phyloP scores from a whole-genome alignment of 805 yeast species.

The Candida awuae region DNA sequence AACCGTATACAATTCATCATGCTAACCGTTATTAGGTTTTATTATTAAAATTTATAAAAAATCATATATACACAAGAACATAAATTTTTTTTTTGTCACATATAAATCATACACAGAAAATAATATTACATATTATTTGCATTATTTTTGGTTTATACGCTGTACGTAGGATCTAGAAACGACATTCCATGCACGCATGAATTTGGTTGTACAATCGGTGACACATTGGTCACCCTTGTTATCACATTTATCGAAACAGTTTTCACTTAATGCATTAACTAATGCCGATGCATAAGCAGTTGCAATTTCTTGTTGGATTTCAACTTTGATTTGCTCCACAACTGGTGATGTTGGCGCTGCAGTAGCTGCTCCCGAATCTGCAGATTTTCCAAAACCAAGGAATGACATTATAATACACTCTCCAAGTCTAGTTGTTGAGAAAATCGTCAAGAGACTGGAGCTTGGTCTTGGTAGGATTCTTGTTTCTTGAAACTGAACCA shows the following conservation, averaged over 20 bases:
- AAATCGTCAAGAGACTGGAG: constrained; percentile 84
- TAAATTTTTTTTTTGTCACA: not conserved
- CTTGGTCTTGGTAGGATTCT: no score
- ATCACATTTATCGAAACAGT: constrained; percentile 76
- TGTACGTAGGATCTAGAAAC: constrained; percentile 69
- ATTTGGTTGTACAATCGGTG: constrained; percentile 73
- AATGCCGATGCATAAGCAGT: constrained; percentile 86
- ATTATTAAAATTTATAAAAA: no score
- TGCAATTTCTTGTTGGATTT: constrained; percentile 76
- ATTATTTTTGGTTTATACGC: constrained; percentile 39
- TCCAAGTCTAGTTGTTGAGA: constrained; percentile 27
- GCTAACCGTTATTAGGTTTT: no score
- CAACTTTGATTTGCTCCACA: constrained; percentile 57
- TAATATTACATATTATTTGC: not conserved
- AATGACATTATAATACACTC: constrained; percentile 20
- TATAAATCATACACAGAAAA: no score
- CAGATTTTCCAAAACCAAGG: constrained; percentile 25
- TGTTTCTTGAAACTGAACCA: no score
- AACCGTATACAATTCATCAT: no score
- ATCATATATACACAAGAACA: not conserved
- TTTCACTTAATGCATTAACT: constrained; percentile 75
- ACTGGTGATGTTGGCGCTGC: constrained; percentile 33
- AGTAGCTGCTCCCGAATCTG: constrained; percentile 6
- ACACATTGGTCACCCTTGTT: constrained; percentile 58
- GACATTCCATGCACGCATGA: constrained; percentile 86